Evolutionary conservation across 2,329 filamentous ascomycete genomes (phyloP).

Genomic region (Stemphylium lycopersici): DNA sequence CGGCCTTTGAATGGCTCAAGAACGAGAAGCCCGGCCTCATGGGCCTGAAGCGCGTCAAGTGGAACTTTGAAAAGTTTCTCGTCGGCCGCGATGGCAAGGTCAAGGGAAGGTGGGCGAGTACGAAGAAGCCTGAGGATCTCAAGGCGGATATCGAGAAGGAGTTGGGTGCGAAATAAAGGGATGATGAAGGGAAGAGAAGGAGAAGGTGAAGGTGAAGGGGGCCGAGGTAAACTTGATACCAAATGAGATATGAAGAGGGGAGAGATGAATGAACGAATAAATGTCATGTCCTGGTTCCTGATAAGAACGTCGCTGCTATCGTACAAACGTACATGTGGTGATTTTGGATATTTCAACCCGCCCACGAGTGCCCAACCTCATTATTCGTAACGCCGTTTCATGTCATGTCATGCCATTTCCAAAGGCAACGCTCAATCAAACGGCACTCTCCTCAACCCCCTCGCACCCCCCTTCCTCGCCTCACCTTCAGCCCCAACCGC

Average conservation of each 20-base stretch:
- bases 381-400: too few species aligned
- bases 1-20: slow-evolving; percentile 79
- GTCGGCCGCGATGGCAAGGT: slow-evolving; percentile 85
- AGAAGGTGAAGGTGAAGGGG: too few species aligned
- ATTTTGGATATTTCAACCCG: too few species aligned
- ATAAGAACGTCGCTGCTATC: not conserved
- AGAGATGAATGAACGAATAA: not conserved
- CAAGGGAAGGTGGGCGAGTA: slow-evolving; percentile 84
- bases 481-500: slow-evolving; percentile 90
- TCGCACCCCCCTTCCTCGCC: slow-evolving; percentile 74
- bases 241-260: not conserved
- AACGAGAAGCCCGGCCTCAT: slow-evolving; percentile 77
- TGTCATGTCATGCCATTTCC: not conserved
- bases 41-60: slow-evolving; percentile 92
- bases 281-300: not conserved
- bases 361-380: too few species aligned
- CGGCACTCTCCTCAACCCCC: slow-evolving; percentile 72
- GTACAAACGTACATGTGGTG: not conserved
- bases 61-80: slow-evolving; percentile 99
- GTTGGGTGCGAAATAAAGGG: slow-evolving; percentile 50
- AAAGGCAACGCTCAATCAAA: slow-evolving; percentile 68
- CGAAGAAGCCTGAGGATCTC: slow-evolving; percentile 81
- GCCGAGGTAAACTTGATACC: slow-evolving; percentile 3
- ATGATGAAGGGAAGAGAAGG: not conserved
- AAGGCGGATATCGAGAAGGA: slow-evolving; percentile 78